Conservation (phyloP, 2,329 filamentous ascomycete species). For the Fusarium zealandicum region DNA sequence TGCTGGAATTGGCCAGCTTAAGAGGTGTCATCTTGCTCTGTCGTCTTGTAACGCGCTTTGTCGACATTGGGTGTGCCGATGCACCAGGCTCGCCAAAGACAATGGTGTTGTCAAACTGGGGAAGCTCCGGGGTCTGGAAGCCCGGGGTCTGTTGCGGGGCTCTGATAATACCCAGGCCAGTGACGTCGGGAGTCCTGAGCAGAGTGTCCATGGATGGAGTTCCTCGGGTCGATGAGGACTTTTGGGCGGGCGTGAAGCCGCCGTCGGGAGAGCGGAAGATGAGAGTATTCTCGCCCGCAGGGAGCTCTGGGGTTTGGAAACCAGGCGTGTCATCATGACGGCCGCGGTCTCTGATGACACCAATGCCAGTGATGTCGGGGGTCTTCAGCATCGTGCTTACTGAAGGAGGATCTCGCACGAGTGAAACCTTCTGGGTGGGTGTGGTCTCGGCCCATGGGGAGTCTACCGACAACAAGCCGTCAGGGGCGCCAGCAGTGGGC, state of each 20-base stretch:
- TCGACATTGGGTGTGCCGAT: neutral
- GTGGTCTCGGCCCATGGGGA: neutral
- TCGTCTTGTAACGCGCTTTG: constrained; percentile 1
- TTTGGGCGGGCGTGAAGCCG: neutral
- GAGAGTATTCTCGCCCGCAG: constrained; percentile 13
- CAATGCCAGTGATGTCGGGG: constrained; percentile 2
- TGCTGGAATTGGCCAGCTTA: neutral
- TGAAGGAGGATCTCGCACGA: neutral
- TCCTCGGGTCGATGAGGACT: neutral
- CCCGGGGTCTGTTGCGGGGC: neutral
- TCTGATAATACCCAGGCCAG: constrained; percentile 4
- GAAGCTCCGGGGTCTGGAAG: constrained; percentile 20
- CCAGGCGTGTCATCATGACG: neutral
- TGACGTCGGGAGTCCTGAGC: constrained; percentile 8
- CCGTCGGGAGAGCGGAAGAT: neutral
- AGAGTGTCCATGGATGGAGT: constrained; percentile 2
- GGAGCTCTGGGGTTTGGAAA: constrained; percentile 19
- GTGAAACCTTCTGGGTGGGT: neutral
- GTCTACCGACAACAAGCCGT: neutral
- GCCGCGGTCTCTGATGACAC: neutral
- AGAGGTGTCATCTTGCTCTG: constrained; percentile 12
- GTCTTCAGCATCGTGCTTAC: constrained; percentile 2
- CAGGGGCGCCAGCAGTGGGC: neutral
- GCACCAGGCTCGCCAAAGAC: constrained; percentile 2
- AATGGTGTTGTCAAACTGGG: constrained; percentile 9